Evolutionary conservation across 306 rosid genomes (phyloP), one percentile per base, ranked within the genome.

Genomic region (Mimosa bimucronata): DNA sequence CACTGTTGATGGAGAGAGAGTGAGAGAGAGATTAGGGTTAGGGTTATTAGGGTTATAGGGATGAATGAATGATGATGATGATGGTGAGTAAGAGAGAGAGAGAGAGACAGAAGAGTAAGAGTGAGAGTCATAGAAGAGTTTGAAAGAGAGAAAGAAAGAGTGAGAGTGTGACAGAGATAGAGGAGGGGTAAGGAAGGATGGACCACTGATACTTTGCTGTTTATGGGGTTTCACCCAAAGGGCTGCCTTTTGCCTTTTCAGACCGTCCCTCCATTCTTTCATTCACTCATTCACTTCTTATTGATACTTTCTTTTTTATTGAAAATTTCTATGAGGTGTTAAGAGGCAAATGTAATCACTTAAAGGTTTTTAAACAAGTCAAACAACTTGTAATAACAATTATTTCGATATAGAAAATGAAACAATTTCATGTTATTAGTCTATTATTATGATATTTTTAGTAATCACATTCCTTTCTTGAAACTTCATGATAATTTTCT

Each of bases 221-320:
- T 86, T 90, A 86, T 94, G 87, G 95, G 92, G 88, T 83, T 89
- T 85, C 92, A 83, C 95, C 90, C 90, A 78, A 85, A 84, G 88
- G 79, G 77, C 70, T 82, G 85, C 74, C 82, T 81, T 94, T 92
- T 89, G 52, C 88, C 83, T 94, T 92, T 92, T 84, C 89, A 86
- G 90, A 88, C 48, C 86, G 87, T 66, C 84, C 84, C 86, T 85
- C 80, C 91, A 81, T 85, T 84, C 88, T 83, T 50, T 53, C 62
- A 53, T 53, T 53, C 26, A 19, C 60, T 45, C 45, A 9, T 12
- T 41, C 45, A 7, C 45, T 41, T 41, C 10, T 10, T 40, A 10
- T 5, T 34, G 38, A 34, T 34, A 34, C 14, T 42, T 8, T 42
- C 14, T 42, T 42, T 8, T 42, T 1, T 42, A 1, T 9, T 34